phyloP scores from a whole-genome alignment of 768 basidiomycete genomes.

The Paxillus involutus region DNA sequence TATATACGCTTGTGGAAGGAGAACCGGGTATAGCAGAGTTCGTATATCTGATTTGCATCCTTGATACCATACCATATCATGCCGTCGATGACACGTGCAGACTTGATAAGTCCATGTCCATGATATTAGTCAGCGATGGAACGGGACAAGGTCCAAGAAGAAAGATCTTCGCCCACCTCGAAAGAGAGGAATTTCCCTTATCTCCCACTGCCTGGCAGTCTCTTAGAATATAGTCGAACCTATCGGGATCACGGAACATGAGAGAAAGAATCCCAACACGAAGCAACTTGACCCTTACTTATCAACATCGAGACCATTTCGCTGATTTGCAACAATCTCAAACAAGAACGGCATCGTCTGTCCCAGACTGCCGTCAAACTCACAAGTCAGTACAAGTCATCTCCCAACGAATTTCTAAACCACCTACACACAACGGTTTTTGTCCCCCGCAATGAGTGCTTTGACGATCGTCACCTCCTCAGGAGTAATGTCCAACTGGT shows the following conservation, averaged over 20 bases:
- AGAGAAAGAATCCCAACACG: background rate
- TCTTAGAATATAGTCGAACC: conserved; percentile 80
- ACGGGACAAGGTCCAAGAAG: background rate
- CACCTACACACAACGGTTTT: conserved; percentile 49
- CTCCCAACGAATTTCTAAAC: too few species aligned
- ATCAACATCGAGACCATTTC: conserved; percentile 85
- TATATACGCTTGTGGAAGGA: conserved; percentile 82
- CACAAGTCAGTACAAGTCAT: background rate
- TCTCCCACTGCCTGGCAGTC: conserved; percentile 76
- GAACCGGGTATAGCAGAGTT: conserved; percentile 72
- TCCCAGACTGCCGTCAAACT: conserved; percentile 17
- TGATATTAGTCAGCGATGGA: background rate
- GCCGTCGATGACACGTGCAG: conserved; percentile 70
- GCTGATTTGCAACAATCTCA: conserved; percentile 80
- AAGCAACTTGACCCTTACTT: conserved; percentile 47
- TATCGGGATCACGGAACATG: conserved; percentile 25
- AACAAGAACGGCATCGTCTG: conserved; percentile 73
- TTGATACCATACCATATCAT: conserved; percentile 84
- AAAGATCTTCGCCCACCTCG: conserved; percentile 35
- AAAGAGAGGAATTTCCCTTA: conserved; percentile 46
- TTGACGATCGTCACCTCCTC: conserved; percentile 65
- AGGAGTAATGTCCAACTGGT: conserved; percentile 46
- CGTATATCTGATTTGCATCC: conserved; percentile 73
- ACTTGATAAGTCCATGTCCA: conserved; percentile 58
- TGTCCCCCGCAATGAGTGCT: conserved; percentile 74